Percentiles rank a stretch among this genome's conserved stretches.
phyloP scores from a whole-genome alignment of 352 stramenopile species.

The Pythium scleroteichum region DNA sequence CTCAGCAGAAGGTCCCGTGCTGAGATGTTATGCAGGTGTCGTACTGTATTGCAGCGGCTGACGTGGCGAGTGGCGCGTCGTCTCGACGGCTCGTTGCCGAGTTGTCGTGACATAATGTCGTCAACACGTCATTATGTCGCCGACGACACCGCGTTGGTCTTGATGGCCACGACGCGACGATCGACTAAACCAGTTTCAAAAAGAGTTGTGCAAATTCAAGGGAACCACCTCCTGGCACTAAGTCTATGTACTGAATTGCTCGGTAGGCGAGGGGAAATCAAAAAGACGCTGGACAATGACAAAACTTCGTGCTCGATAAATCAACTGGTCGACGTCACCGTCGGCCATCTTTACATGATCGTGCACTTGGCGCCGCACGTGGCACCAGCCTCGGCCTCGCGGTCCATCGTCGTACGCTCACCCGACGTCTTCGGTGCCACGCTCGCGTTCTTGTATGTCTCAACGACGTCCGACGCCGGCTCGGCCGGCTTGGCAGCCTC shows the following conservation, averaged over 20 bases:
- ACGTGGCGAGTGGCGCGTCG: too few species aligned
- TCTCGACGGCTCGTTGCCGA: too few species aligned
- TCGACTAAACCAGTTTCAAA: too few species aligned
- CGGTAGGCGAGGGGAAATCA: neutral
- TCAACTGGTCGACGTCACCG: neutral
- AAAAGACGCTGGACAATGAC: constrained; percentile 14
- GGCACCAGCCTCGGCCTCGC: constrained; percentile 50
- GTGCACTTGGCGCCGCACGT: constrained; percentile 38
- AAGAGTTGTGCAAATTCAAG: neutral
- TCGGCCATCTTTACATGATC: constrained; percentile 51
- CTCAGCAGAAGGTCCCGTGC: too few species aligned
- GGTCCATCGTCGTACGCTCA: constrained; percentile 48
- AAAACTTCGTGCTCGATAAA: constrained; percentile 17
- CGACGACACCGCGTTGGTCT: too few species aligned
- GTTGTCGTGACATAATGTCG: too few species aligned
- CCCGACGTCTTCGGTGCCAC: constrained; percentile 38
- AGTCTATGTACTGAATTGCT: constrained; percentile 9
- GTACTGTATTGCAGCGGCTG: too few species aligned
- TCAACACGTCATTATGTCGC: too few species aligned
- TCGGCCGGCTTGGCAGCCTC: constrained; percentile 17
- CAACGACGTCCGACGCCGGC: constrained; percentile 24
- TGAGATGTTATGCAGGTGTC: too few species aligned
- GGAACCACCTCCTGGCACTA: constrained; percentile 6
- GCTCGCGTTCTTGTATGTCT: constrained; percentile 75
- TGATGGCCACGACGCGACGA: too few species aligned